These are phyloP conservation scores for Ampelocalamus luodianensis DNA, from an alignment of 176 grass and related monocot genomes.

Conservation along the genomic window DNA sequence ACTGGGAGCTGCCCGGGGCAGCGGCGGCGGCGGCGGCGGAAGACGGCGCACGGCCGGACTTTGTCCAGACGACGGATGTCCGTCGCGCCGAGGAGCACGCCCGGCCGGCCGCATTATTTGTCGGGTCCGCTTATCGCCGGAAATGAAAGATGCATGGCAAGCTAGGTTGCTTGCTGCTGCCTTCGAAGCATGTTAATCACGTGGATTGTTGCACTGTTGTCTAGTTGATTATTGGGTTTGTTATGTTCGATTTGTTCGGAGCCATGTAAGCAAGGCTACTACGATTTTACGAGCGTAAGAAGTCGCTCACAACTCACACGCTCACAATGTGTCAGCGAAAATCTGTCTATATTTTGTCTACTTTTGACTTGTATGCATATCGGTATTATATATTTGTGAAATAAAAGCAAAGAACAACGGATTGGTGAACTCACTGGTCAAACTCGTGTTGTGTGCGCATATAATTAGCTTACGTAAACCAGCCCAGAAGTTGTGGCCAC, in stretches of 20 bases:
- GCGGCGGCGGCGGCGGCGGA: background rate
- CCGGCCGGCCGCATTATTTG: background rate
- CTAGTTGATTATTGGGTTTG: background rate
- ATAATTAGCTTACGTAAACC: background rate
- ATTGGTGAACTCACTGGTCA: background rate
- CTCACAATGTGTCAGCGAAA: background rate
- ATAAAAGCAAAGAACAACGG: background rate
- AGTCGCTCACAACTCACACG: background rate
- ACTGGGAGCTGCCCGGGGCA: conserved; percentile 40
- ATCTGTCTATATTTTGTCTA: background rate
- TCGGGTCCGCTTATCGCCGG: conserved; percentile 30
- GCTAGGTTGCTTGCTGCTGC: background rate
- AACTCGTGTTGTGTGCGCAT: background rate
- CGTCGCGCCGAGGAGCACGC: conserved; percentile 22
- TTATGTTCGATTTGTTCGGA: background rate
- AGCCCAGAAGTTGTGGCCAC: background rate
- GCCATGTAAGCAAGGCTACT: background rate
- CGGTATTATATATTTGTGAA: background rate
- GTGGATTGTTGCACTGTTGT: background rate
- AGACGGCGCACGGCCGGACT: conserved; percentile 45
- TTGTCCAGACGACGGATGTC: conserved; percentile 10
- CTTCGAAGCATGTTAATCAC: background rate
- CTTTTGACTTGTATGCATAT: background rate
- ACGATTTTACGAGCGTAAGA: background rate
- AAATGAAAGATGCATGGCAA: conserved; percentile 22